phyloP scores from a whole-genome alignment of 2,329 filamentous ascomycete species.

The Fusarium dimerum region DNA sequence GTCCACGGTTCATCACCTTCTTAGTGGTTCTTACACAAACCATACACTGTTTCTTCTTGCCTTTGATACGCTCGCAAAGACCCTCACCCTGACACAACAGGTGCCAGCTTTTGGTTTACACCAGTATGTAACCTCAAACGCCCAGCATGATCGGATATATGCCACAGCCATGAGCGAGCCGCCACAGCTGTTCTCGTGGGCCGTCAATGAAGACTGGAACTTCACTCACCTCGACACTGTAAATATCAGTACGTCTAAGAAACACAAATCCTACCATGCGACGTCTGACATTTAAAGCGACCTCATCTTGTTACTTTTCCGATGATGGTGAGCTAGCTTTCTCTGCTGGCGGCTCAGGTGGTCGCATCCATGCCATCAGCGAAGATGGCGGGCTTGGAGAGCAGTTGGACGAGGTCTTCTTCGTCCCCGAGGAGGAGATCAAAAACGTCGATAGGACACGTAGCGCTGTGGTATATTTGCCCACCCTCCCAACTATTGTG shows the following conservation, averaged over 20 bases:
- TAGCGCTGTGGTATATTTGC: not conserved
- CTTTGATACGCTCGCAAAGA: not conserved
- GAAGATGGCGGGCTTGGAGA: not conserved
- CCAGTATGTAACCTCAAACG: not conserved
- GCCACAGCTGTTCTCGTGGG: not conserved
- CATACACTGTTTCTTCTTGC: not conserved
- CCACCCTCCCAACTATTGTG: no score
- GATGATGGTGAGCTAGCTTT: not conserved
- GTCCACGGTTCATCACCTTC: not conserved
- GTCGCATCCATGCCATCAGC: not conserved
- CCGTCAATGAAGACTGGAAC: not conserved
- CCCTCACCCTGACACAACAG: not conserved
- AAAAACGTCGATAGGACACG: not conserved
- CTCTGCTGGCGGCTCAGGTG: not conserved
- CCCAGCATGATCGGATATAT: not conserved
- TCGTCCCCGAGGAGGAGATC: not conserved
- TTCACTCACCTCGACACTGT: not conserved
- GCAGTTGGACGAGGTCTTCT: not conserved
- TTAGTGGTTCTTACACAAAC: not conserved
- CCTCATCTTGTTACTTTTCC: not conserved
- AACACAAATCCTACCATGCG: no score
- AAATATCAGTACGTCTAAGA: slow-evolving; percentile 1
- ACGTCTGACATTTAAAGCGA: no score
- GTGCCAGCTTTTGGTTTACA: not conserved
- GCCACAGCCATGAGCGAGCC: slow-evolving; percentile 1